Conservation (phyloP, 768 basidiomycete genomes). For the Rubroboletus satanas region DNA sequence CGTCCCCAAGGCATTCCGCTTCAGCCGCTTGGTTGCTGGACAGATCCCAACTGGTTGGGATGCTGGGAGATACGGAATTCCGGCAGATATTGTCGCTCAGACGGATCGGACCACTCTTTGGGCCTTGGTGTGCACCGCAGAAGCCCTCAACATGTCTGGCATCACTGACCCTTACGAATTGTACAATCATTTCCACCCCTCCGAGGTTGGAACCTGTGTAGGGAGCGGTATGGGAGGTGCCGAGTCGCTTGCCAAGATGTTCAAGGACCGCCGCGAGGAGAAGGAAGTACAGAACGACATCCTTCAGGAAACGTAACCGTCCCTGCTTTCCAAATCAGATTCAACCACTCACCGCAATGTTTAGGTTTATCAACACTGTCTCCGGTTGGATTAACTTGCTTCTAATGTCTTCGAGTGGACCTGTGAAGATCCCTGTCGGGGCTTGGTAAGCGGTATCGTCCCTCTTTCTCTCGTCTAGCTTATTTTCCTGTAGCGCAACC, state of each 20-base stretch:
- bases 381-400: slow-evolving; percentile 98
- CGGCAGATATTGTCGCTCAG: slow-evolving; percentile 92
- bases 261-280: slow-evolving; percentile 97
- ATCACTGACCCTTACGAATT: slow-evolving; percentile 98
- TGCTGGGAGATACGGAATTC: slow-evolving; percentile 94
- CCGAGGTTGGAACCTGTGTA: slow-evolving; percentile 89
- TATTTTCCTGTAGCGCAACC: slow-evolving; percentile 62
- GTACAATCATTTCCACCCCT: slow-evolving; percentile 95
- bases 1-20: slow-evolving; percentile 93
- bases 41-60: slow-evolving; percentile 98
- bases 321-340: not conserved
- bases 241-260: slow-evolving; percentile 90
- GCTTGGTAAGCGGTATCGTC: slow-evolving; percentile 66
- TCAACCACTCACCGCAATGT: slow-evolving; percentile 4
- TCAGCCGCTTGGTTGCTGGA: slow-evolving; percentile 91
- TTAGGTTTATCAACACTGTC: slow-evolving; percentile 96
- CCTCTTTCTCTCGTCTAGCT: not conserved
- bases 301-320: slow-evolving; percentile 88
- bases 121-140: slow-evolving; percentile 92
- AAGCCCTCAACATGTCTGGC: slow-evolving; percentile 94
- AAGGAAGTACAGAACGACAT: slow-evolving; percentile 98
- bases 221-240: slow-evolving; percentile 99
- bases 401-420: slow-evolving; percentile 92
- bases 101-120: slow-evolving; percentile 91
- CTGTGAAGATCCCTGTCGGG: slow-evolving; percentile 98